Percentiles rank a stretch among this genome's conserved stretches.
Conservation (phyloP, 2,329 filamentous ascomycete genomes). For the Botrytis squamosa region DNA sequence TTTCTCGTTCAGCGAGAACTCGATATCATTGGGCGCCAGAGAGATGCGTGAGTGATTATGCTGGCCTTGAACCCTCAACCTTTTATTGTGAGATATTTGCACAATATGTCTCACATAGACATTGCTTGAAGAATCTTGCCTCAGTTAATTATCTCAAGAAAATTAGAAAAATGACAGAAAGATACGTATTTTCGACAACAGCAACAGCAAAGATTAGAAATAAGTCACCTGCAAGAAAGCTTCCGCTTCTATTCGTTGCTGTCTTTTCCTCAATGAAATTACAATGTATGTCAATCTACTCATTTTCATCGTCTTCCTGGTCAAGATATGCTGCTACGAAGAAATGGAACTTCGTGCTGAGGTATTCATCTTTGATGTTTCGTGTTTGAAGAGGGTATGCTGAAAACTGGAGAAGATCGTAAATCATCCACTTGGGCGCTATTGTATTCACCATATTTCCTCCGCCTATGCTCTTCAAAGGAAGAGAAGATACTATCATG, state of each 20-base stretch:
- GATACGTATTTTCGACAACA: neutral
- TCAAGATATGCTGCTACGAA: neutral
- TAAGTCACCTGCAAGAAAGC: accelerated
- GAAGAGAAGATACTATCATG: neutral
- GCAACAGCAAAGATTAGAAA: neutral
- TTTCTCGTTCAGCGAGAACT: neutral
- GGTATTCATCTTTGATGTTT: neutral
- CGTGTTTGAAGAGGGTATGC: accelerated
- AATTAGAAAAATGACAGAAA: neutral
- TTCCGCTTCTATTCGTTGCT: accelerated
- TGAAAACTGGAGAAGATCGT: accelerated
- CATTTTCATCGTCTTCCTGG: neutral
- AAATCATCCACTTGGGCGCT: neutral
- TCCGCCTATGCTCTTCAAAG: neutral
- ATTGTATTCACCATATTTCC: neutral
- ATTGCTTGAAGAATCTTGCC: accelerated
- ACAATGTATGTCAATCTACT: neutral
- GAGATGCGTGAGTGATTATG: accelerated
- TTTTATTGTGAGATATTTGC: accelerated
- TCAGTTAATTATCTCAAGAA: accelerated
- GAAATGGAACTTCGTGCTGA: neutral
- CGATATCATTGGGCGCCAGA: too few relatives aligned
- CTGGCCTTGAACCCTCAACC: accelerated
- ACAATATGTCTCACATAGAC: accelerated
- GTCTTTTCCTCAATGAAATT: accelerated